A percentile compares a stretch with the other conserved stretches of the same genome.
These are phyloP conservation scores for Massarina eburnea DNA, from an alignment of 2,329 filamentous ascomycete genomes.

Conservation along the genomic window DNA sequence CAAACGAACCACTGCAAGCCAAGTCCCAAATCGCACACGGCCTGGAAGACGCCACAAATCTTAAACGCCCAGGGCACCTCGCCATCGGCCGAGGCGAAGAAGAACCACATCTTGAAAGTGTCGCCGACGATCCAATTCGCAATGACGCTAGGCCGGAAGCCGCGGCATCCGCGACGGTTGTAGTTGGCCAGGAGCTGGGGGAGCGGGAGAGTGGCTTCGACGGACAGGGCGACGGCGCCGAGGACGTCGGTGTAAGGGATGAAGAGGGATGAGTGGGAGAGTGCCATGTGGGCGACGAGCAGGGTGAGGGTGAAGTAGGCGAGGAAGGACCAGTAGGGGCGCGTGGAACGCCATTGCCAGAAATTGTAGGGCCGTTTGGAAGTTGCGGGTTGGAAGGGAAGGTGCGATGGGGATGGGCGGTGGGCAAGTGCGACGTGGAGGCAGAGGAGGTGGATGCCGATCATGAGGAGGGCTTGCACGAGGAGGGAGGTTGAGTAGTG, in stretches of 20 bases:
- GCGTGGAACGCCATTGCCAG: constrained; percentile 77
- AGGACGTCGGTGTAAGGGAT: constrained; percentile 66
- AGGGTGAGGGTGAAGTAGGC: constrained; percentile 66
- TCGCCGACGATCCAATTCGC: constrained; percentile 79
- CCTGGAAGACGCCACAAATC: constrained; percentile 79
- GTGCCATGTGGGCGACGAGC: constrained; percentile 65
- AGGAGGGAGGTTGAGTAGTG: constrained; percentile 62
- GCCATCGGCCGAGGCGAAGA: constrained; percentile 73
- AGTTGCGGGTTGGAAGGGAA: constrained; percentile 62
- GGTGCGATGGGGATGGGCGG: constrained; percentile 48
- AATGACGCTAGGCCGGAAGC: constrained; percentile 75
- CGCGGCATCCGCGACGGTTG: constrained; percentile 69
- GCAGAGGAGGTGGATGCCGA: constrained; percentile 58
- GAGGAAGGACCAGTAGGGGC: constrained; percentile 80
- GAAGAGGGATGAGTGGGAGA: constrained; percentile 63
- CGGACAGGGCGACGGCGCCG: constrained; percentile 73
- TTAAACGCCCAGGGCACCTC: constrained; percentile 77
- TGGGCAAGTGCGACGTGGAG: constrained; percentile 64
- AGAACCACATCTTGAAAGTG: constrained; percentile 75
- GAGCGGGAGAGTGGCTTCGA: constrained; percentile 80
- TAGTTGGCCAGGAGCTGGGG: constrained; percentile 76
- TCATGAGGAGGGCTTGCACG: constrained; percentile 62
- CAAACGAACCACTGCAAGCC: constrained; percentile 67
- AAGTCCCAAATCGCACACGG: constrained; percentile 71
- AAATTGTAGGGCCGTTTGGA: constrained; percentile 70